Evolutionary conservation across 1,139 yeast species (phyloP), one percentile per base, ranked within the genome.

Genomic region (Pichia sp.): DNA sequence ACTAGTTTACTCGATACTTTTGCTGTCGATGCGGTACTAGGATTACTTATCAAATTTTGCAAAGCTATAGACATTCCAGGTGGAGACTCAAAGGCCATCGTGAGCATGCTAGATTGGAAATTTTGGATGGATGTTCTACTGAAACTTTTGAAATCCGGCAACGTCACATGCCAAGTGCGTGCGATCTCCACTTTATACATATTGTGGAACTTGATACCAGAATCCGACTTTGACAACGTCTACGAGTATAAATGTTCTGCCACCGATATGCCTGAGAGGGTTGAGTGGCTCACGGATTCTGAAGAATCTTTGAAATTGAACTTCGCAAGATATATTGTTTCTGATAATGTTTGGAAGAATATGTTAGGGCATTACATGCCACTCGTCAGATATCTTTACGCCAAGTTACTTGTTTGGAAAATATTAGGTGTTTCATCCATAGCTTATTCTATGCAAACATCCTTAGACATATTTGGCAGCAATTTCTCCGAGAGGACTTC

Each of bases 341-440:
- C 72, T 4, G 56, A 63, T 6, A 53, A 56, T 2, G 60, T 62
- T 33, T 81, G 85, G 76, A 56, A 58, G 30, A 62, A 67, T 30
- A 73, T 74, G 42, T 76, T 84, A 49, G 70, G 78, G 31, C 94
- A 85, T 57, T 85, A 94, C 86, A 74, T 77, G 48, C 88, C 94
- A 3, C 58, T 83, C 22, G 77, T 83, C 14, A 65, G 94, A 30
- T 70, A 81, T 2, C 81, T 77, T 50, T 85, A 78, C 54, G 64
- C 75, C 34, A 65, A 87, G 35, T 63, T 85, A 22, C 45, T 85
- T 14, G 66, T 83, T 35, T 85, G 93, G 84, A 68, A 86, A 46
- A 49, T 74, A 14, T 27, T 56, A 22, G 57, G 58, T 2, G 33
- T 48, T 13, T 32, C 35, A 12, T 42, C 50, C 13, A 17, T 47